A percentile compares a stretch with the other conserved stretches of the same genome.
Evolutionary conservation across 2,329 filamentous ascomycete genomes (phyloP).

Genomic region (Pseudocercospora crystallina): DNA sequence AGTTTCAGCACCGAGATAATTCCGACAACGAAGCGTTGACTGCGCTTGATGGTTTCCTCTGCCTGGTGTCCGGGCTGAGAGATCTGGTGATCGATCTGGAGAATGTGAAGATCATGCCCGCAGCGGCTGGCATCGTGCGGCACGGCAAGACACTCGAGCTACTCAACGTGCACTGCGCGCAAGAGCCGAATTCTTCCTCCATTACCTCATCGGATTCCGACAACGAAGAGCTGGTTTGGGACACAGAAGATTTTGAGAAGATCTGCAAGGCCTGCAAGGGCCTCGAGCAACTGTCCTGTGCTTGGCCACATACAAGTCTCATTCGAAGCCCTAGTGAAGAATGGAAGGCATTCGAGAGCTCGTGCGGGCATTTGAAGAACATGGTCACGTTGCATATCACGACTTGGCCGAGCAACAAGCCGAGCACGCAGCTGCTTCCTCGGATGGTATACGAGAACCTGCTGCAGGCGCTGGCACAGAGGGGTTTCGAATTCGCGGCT

Average conservation of each 20-base stretch:
- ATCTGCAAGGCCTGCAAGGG: slow-evolving; percentile 46
- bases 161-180: slow-evolving; percentile 46
- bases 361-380: slow-evolving; percentile 32
- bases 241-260: slow-evolving; percentile 44
- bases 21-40: slow-evolving; percentile 47
- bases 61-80: slow-evolving; percentile 46
- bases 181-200: slow-evolving; percentile 6
- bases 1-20: slow-evolving; percentile 51
- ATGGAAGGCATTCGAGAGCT: slow-evolving; percentile 44
- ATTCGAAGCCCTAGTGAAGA: slow-evolving; percentile 42
- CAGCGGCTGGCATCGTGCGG: slow-evolving; percentile 43
- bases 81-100: slow-evolving; percentile 47
- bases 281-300: slow-evolving; percentile 49
- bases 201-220: slow-evolving; percentile 23
- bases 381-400: slow-evolving; percentile 50
- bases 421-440: slow-evolving; percentile 41
- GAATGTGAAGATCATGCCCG: slow-evolving; percentile 43
- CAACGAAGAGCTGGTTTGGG: slow-evolving; percentile 47
- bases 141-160: slow-evolving; percentile 47
- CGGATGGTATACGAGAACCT: slow-evolving; percentile 48
- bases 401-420: slow-evolving; percentile 48
- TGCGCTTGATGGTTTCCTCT: slow-evolving; percentile 50
- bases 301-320: slow-evolving; percentile 47
- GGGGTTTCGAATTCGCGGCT: slow-evolving; percentile 28
- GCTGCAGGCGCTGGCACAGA: slow-evolving; percentile 34